Evolutionary conservation across 768 basidiomycete species (phyloP).

Genomic region (Pleurotus eryngii): DNA sequence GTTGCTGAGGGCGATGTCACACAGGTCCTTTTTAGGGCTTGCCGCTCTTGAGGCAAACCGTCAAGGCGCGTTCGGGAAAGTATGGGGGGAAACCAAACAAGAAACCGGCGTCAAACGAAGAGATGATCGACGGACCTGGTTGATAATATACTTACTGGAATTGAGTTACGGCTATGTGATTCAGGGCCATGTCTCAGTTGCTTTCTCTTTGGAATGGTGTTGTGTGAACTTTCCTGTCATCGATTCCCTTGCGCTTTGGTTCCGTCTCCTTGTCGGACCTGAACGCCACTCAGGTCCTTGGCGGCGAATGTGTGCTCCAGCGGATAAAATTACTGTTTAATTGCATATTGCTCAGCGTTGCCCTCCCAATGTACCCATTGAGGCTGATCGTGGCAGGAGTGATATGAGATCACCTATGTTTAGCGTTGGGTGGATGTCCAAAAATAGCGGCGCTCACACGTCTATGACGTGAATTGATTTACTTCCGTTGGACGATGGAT

Average conservation of each 20-base stretch:
- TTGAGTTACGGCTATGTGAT: not conserved
- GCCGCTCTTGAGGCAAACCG: not conserved
- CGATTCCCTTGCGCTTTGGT: not conserved
- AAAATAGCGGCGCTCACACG: too few relatives aligned
- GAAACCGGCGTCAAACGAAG: not conserved
- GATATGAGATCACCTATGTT: too few relatives aligned
- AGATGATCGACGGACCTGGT: not conserved
- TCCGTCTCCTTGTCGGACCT: constrained; percentile 1
- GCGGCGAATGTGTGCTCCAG: too few relatives aligned
- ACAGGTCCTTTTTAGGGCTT: too few relatives aligned
- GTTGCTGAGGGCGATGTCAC: too few relatives aligned
- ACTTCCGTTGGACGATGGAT: too few relatives aligned
- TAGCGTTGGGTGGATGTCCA: too few relatives aligned
- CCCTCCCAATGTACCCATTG: too few relatives aligned
- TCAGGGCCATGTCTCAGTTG: not conserved
- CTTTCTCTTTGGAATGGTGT: not conserved
- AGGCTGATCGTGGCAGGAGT: too few relatives aligned
- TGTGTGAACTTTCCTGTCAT: not conserved
- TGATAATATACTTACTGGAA: not conserved
- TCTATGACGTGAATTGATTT: too few relatives aligned
- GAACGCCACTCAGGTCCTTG: not conserved
- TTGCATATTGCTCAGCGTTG: too few relatives aligned
- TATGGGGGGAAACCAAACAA: not conserved
- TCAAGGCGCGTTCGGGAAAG: not conserved
- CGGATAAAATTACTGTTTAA: too few relatives aligned